Conservation (phyloP, 805 yeast species). For the Kazachstania africana region DNA sequence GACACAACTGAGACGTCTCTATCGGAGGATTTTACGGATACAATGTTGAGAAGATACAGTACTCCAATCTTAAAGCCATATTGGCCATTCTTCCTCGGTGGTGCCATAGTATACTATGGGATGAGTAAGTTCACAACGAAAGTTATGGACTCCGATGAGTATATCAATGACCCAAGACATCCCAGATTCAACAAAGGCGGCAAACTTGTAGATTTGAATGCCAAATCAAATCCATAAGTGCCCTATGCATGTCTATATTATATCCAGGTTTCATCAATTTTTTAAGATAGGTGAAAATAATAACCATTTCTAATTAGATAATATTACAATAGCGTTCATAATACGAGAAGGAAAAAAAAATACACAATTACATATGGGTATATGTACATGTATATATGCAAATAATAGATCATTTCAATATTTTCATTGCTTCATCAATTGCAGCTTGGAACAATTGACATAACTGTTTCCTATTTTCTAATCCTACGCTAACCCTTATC, state of each 20-base stretch:
- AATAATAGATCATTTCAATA: background rate
- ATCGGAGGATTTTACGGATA: background rate
- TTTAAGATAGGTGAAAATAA: too few species aligned
- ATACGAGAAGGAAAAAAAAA: too few species aligned
- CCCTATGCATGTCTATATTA: background rate
- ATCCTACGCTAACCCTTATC: conserved; percentile 74
- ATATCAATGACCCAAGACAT: conserved; percentile 90
- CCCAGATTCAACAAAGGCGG: conserved; percentile 69
- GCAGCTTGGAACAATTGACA: conserved; percentile 39
- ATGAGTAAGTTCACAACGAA: conserved; percentile 59
- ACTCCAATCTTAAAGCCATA: conserved; percentile 46
- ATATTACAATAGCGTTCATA: too few species aligned
- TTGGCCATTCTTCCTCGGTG: conserved; percentile 88
- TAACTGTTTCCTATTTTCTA: conserved; percentile 59
- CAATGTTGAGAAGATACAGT: conserved; percentile 31
- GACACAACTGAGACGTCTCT: too few species aligned
- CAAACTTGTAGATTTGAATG: conserved; percentile 31
- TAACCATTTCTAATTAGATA: too few species aligned
- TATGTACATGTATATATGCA: too few species aligned
- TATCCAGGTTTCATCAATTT: too few species aligned
- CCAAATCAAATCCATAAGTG: background rate
- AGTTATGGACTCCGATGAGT: conserved; percentile 64
- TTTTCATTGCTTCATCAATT: conserved; percentile 26
- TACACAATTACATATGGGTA: too few species aligned
- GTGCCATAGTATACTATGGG: conserved; percentile 61